Percentiles rank a stretch among this genome's conserved stretches.
phyloP scores from a whole-genome alignment of 805 yeast species.

The Zygosaccharomyces lentus region DNA sequence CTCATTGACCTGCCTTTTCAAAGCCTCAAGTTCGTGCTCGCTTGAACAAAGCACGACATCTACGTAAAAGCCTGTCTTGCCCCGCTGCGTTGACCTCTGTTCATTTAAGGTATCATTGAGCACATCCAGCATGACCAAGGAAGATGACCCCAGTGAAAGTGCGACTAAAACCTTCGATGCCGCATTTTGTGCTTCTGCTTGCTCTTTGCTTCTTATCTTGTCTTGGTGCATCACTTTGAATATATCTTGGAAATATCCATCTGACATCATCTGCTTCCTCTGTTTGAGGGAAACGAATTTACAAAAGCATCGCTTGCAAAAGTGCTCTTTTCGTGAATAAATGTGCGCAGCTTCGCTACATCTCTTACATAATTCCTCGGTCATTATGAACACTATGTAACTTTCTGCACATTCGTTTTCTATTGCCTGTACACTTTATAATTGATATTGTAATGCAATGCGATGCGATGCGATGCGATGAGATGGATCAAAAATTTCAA shows the following conservation, averaged over 20 bases:
- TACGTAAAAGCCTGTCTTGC: slow-evolving; percentile 63
- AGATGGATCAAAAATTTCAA: neutral
- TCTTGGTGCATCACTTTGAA: slow-evolving; percentile 40
- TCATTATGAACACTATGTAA: neutral
- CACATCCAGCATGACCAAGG: slow-evolving; percentile 66
- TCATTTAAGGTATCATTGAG: slow-evolving; percentile 55
- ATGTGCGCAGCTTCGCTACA: slow-evolving; percentile 16
- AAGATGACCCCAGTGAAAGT: slow-evolving; percentile 61
- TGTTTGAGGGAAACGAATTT: slow-evolving; percentile 75
- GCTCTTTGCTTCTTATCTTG: slow-evolving; percentile 20
- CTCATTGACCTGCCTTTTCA: slow-evolving; percentile 13
- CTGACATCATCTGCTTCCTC: slow-evolving; percentile 64
- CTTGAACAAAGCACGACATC: slow-evolving; percentile 43
- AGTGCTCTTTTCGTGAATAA: slow-evolving; percentile 31
- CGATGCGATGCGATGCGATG: slow-evolving; percentile 4
- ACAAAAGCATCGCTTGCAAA: slow-evolving; percentile 52
- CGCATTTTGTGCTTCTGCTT: slow-evolving; percentile 33
- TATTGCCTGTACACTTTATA: neutral
- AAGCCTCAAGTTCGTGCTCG: slow-evolving; percentile 30
- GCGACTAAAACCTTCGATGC: slow-evolving; percentile 51
- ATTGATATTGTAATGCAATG: neutral
- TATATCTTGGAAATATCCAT: slow-evolving; percentile 67
- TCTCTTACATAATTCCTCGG: slow-evolving; percentile 19
- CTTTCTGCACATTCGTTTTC: neutral
- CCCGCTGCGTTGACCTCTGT: slow-evolving; percentile 58